phyloP scores from a whole-genome alignment of 1,284 basidiomycete genomes.

The Apiotrichum akiyoshidainum region DNA sequence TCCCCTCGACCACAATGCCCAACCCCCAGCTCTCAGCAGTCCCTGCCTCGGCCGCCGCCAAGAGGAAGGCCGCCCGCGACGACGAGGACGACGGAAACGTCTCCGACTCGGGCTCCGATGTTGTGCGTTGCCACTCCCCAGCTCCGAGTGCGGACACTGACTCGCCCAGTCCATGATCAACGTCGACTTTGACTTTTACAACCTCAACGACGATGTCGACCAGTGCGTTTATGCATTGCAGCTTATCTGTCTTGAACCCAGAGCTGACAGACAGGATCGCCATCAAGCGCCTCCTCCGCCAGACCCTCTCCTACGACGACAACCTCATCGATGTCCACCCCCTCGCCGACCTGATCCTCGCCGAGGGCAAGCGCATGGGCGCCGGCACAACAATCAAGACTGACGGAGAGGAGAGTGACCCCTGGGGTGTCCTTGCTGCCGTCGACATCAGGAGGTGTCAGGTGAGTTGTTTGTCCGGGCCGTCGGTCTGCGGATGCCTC shows the following conservation, averaged over 20 bases:
- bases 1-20: conserved; percentile 10
- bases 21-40: conserved; percentile 24
- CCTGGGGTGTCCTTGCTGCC: conserved; percentile 77
- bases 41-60: conserved; percentile 10
- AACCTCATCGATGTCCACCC: conserved; percentile 66
- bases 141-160: not conserved
- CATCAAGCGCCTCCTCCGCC: conserved; percentile 71
- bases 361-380: conserved; percentile 53
- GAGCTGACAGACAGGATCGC: conserved; percentile 56
- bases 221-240: conserved; percentile 53
- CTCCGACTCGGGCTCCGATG: conserved; percentile 41
- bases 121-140: conserved; percentile 25
- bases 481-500: too few relatives aligned
- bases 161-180: conserved; percentile 61
- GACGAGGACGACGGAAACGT: conserved; percentile 40
- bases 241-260: too few relatives aligned
- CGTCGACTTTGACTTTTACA: conserved; percentile 90
- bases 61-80: conserved; percentile 29
- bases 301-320: conserved; percentile 79
- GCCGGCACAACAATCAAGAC: conserved; percentile 85
- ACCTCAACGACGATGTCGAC: conserved; percentile 74
- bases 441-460: conserved; percentile 74
- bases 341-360: conserved; percentile 71
- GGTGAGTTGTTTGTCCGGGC: too few relatives aligned
- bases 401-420: conserved; percentile 82